Conservation (phyloP, 1,139 yeast species). For the Yamadazyma sp. region DNA sequence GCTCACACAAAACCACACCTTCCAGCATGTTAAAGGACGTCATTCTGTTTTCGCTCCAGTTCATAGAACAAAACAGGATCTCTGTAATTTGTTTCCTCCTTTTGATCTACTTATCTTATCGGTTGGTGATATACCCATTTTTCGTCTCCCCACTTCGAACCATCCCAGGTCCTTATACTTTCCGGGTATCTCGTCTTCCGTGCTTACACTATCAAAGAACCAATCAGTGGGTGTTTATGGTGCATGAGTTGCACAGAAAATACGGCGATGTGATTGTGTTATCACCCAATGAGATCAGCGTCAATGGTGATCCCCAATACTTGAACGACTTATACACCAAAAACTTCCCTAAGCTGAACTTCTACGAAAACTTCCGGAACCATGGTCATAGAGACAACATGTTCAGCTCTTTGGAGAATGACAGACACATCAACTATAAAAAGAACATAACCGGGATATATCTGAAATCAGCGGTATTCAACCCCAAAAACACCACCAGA, state of each 20-base stretch:
- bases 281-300: constrained; percentile 62
- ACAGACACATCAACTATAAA: constrained; percentile 50
- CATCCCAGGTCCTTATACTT: constrained; percentile 63
- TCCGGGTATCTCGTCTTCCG: constrained; percentile 46
- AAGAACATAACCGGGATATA: constrained; percentile 49
- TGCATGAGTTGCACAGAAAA: constrained; percentile 50
- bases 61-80: constrained; percentile 10
- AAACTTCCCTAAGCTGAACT: constrained; percentile 59
- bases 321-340: constrained; percentile 56
- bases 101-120: constrained; percentile 20
- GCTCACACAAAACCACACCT: no score
- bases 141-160: constrained; percentile 48
- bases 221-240: constrained; percentile 50
- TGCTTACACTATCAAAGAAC: constrained; percentile 54
- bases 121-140: constrained; percentile 44
- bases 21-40: constrained; percentile 11
- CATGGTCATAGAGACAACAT: constrained; percentile 56
- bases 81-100: constrained; percentile 1
- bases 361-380: constrained; percentile 63
- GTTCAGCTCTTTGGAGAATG: constrained; percentile 54
- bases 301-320: constrained; percentile 50
- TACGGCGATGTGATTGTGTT: constrained; percentile 64
- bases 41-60: background rate
- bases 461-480: constrained; percentile 45
- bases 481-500: constrained; percentile 30